Evolutionary conservation across 2,329 filamentous ascomycete genomes (phyloP).

Genomic region (Domatiomyces globalis): DNA sequence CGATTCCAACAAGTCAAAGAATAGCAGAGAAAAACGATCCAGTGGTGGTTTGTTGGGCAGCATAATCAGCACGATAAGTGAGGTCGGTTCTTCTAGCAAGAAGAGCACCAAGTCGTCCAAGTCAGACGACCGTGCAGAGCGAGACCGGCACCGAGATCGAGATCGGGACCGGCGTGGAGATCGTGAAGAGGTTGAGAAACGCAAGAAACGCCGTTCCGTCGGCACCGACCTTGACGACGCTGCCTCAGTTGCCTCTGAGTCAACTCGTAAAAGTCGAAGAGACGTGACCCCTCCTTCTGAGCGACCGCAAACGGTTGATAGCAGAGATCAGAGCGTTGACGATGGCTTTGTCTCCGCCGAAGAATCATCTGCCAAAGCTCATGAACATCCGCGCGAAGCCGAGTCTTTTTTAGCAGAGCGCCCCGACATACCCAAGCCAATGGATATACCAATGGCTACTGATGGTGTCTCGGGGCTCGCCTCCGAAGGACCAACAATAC

Average conservation of each 20-base stretch:
- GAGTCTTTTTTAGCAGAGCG: slow-evolving; percentile 51
- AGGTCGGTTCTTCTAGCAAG: slow-evolving; percentile 16
- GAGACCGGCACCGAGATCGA: slow-evolving; percentile 31
- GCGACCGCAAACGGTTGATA: slow-evolving; percentile 23
- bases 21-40: slow-evolving; percentile 21
- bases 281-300: slow-evolving; percentile 3
- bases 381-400: slow-evolving; percentile 22
- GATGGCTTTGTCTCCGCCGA: slow-evolving; percentile 17
- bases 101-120: slow-evolving; percentile 22
- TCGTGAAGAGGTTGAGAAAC: slow-evolving; percentile 23
- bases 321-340: slow-evolving; percentile 15
- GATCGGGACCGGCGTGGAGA: slow-evolving; percentile 29
- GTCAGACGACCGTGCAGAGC: slow-evolving; percentile 24
- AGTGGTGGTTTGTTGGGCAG: slow-evolving; percentile 24
- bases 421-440: slow-evolving; percentile 45
- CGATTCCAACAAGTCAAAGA: slow-evolving; percentile 21
- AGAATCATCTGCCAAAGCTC: slow-evolving; percentile 4
- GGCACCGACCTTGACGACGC: slow-evolving; percentile 7
- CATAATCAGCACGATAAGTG: slow-evolving; percentile 22
- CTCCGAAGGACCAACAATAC: slow-evolving; percentile 9
- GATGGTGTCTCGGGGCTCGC: slow-evolving; percentile 34
- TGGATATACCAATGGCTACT: slow-evolving; percentile 21
- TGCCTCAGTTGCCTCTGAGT: slow-evolving; percentile 4
- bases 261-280: slow-evolving; percentile 2
- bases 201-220: slow-evolving; percentile 16